These are phyloP conservation scores for Pezicula rhizophila DNA, from an alignment of 2,329 filamentous ascomycete genomes.

Conservation along the genomic window DNA sequence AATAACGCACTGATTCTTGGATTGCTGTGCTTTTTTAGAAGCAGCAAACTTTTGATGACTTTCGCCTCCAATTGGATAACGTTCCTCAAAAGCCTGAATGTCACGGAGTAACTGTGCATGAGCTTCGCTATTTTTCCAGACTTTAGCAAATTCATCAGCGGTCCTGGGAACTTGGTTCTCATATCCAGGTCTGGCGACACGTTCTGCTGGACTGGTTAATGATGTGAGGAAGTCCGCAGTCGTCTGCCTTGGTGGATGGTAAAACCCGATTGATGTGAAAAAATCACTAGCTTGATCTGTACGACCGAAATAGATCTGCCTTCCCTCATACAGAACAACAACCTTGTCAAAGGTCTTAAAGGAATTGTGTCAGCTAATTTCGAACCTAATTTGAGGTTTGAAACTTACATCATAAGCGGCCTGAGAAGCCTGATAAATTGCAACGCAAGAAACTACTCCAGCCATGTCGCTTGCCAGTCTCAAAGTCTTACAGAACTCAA, in stretches of 20 bases:
- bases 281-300: slow-evolving; percentile 58
- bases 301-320: slow-evolving; percentile 42
- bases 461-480: slow-evolving; percentile 58
- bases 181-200: slow-evolving; percentile 47
- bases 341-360: slow-evolving; percentile 56
- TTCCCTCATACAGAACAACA: slow-evolving; percentile 58
- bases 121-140: slow-evolving; percentile 38
- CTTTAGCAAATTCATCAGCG: slow-evolving; percentile 45
- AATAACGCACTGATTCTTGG: slow-evolving; percentile 27
- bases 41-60: slow-evolving; percentile 28
- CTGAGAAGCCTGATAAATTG: slow-evolving; percentile 69
- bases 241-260: slow-evolving; percentile 52
- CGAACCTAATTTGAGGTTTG: neutral
- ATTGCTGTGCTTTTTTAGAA: slow-evolving; percentile 24
- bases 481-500: slow-evolving; percentile 66
- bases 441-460: slow-evolving; percentile 54
- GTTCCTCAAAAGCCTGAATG: slow-evolving; percentile 43
- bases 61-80: slow-evolving; percentile 22
- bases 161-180: slow-evolving; percentile 49
- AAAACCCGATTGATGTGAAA: slow-evolving; percentile 64
- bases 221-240: slow-evolving; percentile 67
- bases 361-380: neutral
- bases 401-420: slow-evolving; percentile 49
- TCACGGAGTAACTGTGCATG: slow-evolving; percentile 36
- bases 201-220: slow-evolving; percentile 56